phyloP scores from a whole-genome alignment of 75 land plant species.

The Gnetum montanum region DNA sequence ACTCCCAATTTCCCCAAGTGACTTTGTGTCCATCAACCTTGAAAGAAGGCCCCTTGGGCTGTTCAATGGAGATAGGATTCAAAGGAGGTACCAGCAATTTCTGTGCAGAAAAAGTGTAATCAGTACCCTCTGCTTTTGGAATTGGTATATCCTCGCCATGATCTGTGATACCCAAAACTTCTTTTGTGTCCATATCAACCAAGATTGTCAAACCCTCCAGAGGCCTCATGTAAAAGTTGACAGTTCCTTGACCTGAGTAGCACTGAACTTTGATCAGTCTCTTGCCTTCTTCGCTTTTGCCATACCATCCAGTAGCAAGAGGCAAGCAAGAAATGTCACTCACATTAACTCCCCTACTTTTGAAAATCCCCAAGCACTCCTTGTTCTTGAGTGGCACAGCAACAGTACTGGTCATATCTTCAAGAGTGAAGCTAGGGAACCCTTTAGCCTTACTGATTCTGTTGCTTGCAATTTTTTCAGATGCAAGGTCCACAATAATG shows the following conservation, averaged over 20 bases:
- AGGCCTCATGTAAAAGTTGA: conserved; percentile 87
- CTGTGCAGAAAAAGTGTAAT: conserved; percentile 37
- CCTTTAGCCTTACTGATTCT: conserved; percentile 25
- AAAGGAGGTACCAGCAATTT: conserved; percentile 12
- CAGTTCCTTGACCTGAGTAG: conserved; percentile 48
- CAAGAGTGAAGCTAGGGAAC: conserved; percentile 41
- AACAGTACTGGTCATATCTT: conserved; percentile 26
- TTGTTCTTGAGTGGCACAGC: conserved; percentile 23
- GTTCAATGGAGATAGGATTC: conserved; percentile 69
- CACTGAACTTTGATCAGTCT: conserved; percentile 64
- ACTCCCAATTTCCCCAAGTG: conserved; percentile 85
- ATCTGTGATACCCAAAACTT: conserved; percentile 44
- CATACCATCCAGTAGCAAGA: conserved; percentile 48
- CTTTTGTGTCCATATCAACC: conserved; percentile 44
- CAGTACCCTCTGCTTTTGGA: conserved; percentile 56
- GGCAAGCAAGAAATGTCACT: conserved; percentile 47
- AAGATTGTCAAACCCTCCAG: conserved; percentile 72
- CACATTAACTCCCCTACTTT: conserved; percentile 39
- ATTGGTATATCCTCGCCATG: conserved; percentile 37
- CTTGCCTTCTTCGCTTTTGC: conserved; percentile 34
- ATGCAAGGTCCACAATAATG: conserved; percentile 34
- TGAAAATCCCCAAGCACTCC: conserved; percentile 34
- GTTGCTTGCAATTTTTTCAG: conserved; percentile 11
- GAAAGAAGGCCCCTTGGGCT: conserved; percentile 82
- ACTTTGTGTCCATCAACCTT: conserved; percentile 42